Conservation (phyloP, 1,139 yeast genomes). For the Suhomyces chickasaworum region DNA sequence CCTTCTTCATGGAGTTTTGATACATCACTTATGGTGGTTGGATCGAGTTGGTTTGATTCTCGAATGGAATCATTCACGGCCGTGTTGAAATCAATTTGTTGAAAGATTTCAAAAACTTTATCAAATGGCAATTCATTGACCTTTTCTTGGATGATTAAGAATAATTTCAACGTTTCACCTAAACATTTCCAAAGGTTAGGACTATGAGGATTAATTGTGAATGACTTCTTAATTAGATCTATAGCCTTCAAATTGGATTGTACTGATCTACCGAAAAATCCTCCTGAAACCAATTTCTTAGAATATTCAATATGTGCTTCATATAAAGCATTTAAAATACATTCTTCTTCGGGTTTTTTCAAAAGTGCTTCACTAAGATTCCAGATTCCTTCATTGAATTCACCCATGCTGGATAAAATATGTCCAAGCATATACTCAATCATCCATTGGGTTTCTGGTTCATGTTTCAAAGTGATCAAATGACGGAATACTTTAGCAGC, state of each 20-base stretch:
- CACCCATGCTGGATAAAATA: constrained; percentile 51
- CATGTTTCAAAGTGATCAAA: constrained; percentile 52
- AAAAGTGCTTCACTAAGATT: constrained; percentile 41
- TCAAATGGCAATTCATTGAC: constrained; percentile 47
- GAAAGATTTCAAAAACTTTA: constrained; percentile 37
- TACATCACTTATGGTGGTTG: constrained; percentile 16
- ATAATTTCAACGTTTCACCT: constrained; percentile 52
- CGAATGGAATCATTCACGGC: constrained; percentile 6
- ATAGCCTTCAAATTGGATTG: constrained; percentile 49
- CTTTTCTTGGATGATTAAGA: constrained; percentile 46
- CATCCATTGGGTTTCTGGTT: constrained; percentile 43
- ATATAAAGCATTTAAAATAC: constrained; percentile 58
- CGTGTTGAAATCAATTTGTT: constrained; percentile 15
- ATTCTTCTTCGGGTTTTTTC: constrained; percentile 51
- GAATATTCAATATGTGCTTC: constrained; percentile 62
- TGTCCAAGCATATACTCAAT: constrained; percentile 69
- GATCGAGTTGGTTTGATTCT: constrained; percentile 9
- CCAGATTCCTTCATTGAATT: constrained; percentile 38
- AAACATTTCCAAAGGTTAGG: constrained; percentile 58
- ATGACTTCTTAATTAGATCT: constrained; percentile 47
- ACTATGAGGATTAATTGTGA: constrained; percentile 36
- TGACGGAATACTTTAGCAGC: constrained; percentile 79
- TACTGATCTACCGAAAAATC: constrained; percentile 63
- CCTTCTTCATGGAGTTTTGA: constrained; percentile 17
- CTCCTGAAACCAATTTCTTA: constrained; percentile 52